Conservation (phyloP, 2,329 filamentous ascomycete species). For the Penicillium sp. region DNA sequence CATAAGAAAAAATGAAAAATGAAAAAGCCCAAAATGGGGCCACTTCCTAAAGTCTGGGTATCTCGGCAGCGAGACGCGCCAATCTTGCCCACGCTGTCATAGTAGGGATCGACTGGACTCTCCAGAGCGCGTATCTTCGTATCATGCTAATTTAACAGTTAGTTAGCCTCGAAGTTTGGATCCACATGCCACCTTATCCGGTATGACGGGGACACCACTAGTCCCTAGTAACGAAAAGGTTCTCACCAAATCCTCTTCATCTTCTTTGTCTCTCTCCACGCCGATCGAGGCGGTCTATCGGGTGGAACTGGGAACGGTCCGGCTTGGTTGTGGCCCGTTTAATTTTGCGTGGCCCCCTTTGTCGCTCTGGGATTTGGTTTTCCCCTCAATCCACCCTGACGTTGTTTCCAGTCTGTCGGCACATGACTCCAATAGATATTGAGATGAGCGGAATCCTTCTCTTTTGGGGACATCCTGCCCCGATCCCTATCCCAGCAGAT, state of each 20-base stretch:
- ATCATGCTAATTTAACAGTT: conserved; percentile 6
- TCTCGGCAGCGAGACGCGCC: conserved; percentile 16
- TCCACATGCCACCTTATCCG: conserved; percentile 7
- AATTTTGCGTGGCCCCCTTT: background rate
- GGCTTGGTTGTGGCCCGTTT: conserved; percentile 12
- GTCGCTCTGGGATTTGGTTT: background rate
- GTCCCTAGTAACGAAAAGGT: background rate
- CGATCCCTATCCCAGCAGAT: background rate
- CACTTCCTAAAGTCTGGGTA: conserved; percentile 3
- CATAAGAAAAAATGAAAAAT: background rate
- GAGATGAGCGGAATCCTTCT: background rate
- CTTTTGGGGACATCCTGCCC: background rate
- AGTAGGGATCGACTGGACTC: conserved; percentile 5
- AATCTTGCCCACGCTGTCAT: conserved; percentile 7
- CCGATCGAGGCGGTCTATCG: conserved; percentile 24
- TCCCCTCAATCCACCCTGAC: conserved; percentile 1
- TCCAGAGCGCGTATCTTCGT: conserved; percentile 11
- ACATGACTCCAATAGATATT: background rate
- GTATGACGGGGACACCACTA: conserved; percentile 1
- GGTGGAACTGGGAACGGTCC: conserved; percentile 26
- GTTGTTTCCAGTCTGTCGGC: conserved; percentile 9
- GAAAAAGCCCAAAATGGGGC: background rate
- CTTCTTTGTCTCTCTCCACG: conserved; percentile 11
- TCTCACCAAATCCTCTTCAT: background rate
- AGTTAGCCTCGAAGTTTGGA: background rate